These are phyloP conservation scores for Haematococcus lacustris DNA, from an alignment of 139 green algal genomes.

Conservation along the genomic window DNA sequence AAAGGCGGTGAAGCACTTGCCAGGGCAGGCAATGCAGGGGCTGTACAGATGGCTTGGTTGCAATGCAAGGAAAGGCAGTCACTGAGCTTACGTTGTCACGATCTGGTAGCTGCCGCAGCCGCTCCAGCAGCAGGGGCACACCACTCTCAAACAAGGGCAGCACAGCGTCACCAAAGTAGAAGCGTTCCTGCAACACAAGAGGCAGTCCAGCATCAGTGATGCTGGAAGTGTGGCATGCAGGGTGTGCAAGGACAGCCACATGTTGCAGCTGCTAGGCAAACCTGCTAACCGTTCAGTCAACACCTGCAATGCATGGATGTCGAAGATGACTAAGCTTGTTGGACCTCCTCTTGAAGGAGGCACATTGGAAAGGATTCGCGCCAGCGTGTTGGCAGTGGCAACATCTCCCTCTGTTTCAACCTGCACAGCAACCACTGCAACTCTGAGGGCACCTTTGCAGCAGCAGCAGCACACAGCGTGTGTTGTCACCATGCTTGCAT, in stretches of 20 bases:
- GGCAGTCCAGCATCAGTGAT: too few relatives aligned
- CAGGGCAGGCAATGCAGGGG: too few relatives aligned
- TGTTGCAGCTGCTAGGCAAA: too few relatives aligned
- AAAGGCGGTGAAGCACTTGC: too few relatives aligned
- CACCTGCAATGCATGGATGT: constrained; percentile 95
- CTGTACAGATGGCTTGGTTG: neutral
- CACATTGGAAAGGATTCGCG: constrained; percentile 92
- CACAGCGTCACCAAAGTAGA: constrained; percentile 98
- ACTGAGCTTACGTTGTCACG: constrained; percentile 6
- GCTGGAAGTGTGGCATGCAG: too few relatives aligned
- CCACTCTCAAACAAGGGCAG: constrained; percentile 92
- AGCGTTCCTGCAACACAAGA: constrained; percentile 95
- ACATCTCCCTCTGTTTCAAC: constrained; percentile 88
- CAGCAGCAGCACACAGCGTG: too few relatives aligned
- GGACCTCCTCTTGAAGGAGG: constrained; percentile 86
- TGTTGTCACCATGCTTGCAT: too few relatives aligned
- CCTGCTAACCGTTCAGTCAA: neutral
- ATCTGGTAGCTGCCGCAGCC: constrained; percentile 67
- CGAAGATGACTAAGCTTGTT: constrained; percentile 91
- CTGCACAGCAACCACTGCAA: constrained; percentile 16
- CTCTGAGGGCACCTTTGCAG: too few relatives aligned
- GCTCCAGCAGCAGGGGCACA: constrained; percentile 83
- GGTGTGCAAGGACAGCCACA: too few relatives aligned
- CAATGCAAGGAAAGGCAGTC: too few relatives aligned
- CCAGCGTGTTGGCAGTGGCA: constrained; percentile 92